Conservation (phyloP, 2,329 filamentous ascomycete genomes). For the Basipetospora chlamydospora region DNA sequence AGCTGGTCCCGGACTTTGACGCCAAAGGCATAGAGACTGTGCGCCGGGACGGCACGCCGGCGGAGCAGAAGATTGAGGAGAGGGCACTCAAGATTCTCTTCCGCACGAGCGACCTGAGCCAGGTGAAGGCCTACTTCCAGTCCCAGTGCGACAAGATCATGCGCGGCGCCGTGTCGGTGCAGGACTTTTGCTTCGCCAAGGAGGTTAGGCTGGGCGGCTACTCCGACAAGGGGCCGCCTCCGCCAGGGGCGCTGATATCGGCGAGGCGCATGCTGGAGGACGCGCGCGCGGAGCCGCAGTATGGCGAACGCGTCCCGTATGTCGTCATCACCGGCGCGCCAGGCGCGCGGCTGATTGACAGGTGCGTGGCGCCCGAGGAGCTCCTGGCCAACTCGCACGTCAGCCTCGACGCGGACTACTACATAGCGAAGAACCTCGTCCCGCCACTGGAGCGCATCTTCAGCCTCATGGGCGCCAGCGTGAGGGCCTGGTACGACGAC, state of each 20-base stretch:
- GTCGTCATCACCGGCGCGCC: constrained; percentile 84
- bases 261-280: constrained; percentile 78
- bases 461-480: constrained; percentile 85
- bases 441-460: constrained; percentile 93
- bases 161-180: constrained; percentile 71
- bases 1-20: constrained; percentile 76
- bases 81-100: constrained; percentile 81
- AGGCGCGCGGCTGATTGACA: constrained; percentile 71
- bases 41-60: constrained; percentile 82
- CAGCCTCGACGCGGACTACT: constrained; percentile 86
- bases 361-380: constrained; percentile 77
- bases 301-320: constrained; percentile 89
- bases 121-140: constrained; percentile 84
- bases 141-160: constrained; percentile 85
- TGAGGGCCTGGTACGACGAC: constrained; percentile 84
- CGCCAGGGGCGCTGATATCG: constrained; percentile 79
- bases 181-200: constrained; percentile 90
- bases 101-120: constrained; percentile 73
- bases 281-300: constrained; percentile 76
- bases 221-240: constrained; percentile 57
- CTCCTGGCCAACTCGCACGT: constrained; percentile 63
- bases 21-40: constrained; percentile 98
- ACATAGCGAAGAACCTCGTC: constrained; percentile 90
- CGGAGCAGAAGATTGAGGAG: constrained; percentile 93
- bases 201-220: constrained; percentile 89